phyloP scores from a whole-genome alignment of 192 early-diverging fungal species.

The Coemansia sp. region DNA sequence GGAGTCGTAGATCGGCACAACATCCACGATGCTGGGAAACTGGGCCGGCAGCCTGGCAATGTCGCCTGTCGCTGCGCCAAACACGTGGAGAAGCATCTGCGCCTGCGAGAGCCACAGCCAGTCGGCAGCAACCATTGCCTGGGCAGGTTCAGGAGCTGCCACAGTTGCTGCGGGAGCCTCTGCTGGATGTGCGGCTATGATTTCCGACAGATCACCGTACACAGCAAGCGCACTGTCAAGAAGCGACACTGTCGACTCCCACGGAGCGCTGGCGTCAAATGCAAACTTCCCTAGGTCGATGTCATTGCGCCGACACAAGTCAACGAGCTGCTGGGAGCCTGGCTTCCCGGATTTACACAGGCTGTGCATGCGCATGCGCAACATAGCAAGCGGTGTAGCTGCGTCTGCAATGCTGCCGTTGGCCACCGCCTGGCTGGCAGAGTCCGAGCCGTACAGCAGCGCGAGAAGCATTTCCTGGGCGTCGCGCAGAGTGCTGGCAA shows the following conservation, averaged over 20 bases:
- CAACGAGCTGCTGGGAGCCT: constrained; percentile 35
- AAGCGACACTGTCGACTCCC: constrained; percentile 35
- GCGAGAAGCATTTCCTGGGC: constrained; percentile 38
- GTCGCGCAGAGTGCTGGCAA: constrained; percentile 39
- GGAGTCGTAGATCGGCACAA: constrained; percentile 49
- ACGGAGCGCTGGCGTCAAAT: constrained; percentile 26
- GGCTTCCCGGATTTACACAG: constrained; percentile 15
- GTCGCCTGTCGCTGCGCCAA: constrained; percentile 15
- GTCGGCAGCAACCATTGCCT: constrained; percentile 27
- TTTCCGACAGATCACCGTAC: constrained; percentile 23
- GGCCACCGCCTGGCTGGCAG: background rate
- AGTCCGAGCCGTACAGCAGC: constrained; percentile 8
- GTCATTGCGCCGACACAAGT: constrained; percentile 32
- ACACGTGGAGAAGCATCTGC: constrained; percentile 33
- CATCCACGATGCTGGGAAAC: constrained; percentile 45
- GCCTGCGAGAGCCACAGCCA: constrained; percentile 53
- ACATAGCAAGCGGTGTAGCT: constrained; percentile 30
- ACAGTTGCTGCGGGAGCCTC: background rate
- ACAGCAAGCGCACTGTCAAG: constrained; percentile 35
- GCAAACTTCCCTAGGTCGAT: constrained; percentile 26
- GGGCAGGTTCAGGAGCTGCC: background rate
- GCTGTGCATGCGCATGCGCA: constrained; percentile 17
- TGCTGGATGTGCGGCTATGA: constrained; percentile 4
- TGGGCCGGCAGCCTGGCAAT: constrained; percentile 23
- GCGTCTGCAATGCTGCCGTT: background rate